Evolutionary conservation across 129 eudicot genomes (phyloP).

Genomic region (Cynara cardunculus): DNA sequence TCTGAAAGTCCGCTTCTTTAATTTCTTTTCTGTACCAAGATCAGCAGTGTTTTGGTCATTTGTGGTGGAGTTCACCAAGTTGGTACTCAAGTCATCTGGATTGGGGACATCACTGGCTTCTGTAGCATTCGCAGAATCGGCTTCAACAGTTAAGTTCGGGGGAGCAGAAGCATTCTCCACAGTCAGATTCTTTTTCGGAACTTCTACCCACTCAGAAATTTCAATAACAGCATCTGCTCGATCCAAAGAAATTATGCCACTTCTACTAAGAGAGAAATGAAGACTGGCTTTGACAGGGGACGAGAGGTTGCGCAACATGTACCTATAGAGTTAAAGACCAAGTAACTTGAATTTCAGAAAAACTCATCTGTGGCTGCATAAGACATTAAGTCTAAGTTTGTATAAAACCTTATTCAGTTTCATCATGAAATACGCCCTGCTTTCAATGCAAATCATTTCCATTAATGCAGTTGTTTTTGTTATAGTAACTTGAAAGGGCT

Average conservation of each 20-base stretch:
- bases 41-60: constrained; percentile 40
- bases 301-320: constrained; percentile 77
- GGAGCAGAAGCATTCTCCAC: constrained; percentile 70
- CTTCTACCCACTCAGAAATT: constrained; percentile 96
- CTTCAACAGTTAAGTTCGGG: constrained; percentile 53
- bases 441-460: background rate
- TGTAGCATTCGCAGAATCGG: constrained; percentile 35
- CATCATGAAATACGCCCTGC: background rate
- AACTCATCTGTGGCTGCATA: background rate
- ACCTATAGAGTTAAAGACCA: constrained; percentile 42
- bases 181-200: constrained; percentile 80
- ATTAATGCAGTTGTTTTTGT: background rate
- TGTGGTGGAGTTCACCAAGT: constrained; percentile 36
- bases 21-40: constrained; percentile 84
- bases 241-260: constrained; percentile 80
- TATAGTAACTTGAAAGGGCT: background rate
- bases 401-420: background rate
- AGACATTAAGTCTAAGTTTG: too few species aligned
- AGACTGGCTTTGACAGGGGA: constrained; percentile 90
- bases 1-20: constrained; percentile 90
- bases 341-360: background rate
- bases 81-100: constrained; percentile 35
- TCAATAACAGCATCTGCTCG: constrained; percentile 96
- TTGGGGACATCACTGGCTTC: constrained; percentile 47
- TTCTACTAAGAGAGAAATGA: constrained; percentile 91